Evolutionary conservation across 345 rosid species (phyloP).

Genomic region (Heritiera littoralis): DNA sequence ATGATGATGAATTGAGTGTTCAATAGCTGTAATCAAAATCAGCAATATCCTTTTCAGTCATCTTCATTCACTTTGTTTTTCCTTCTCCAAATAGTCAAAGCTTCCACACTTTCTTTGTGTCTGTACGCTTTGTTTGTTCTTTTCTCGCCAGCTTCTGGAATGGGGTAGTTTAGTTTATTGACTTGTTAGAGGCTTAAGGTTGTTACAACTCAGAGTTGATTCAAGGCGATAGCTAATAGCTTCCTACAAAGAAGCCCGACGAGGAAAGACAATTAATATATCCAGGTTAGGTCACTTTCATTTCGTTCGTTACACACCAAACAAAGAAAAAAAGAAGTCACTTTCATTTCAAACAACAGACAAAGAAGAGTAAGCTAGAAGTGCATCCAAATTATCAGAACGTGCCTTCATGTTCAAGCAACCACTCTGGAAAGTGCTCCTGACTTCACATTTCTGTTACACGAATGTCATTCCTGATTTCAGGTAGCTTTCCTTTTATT

Average conservation of each 20-base stretch:
- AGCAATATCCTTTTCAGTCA: too few relatives aligned
- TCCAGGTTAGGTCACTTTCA: constrained; percentile 9
- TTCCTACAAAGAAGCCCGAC: not conserved
- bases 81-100: not conserved
- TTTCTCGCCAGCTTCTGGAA: not conserved
- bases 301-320: not conserved
- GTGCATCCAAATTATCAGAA: not conserved
- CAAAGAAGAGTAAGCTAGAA: not conserved
- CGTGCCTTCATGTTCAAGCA: constrained; percentile 2
- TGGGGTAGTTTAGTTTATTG: not conserved
- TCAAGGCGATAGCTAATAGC: not conserved
- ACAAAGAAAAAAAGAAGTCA: not conserved
- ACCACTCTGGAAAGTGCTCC: not conserved
- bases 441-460: not conserved
- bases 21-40: too few relatives aligned
- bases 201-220: not conserved
- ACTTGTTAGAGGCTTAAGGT: not conserved
- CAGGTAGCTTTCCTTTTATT: not conserved
- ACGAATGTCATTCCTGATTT: not conserved
- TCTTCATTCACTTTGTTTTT: not conserved
- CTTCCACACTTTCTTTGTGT: not conserved
- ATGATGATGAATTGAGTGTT: not conserved
- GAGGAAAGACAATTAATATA: not conserved
- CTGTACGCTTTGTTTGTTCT: not conserved
- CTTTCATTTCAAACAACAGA: not conserved